A percentile compares a stretch with the other conserved stretches of the same genome.
Evolutionary conservation across 2,329 filamentous ascomycete species (phyloP).

Genomic region (Colletotrichum magnum): DNA sequence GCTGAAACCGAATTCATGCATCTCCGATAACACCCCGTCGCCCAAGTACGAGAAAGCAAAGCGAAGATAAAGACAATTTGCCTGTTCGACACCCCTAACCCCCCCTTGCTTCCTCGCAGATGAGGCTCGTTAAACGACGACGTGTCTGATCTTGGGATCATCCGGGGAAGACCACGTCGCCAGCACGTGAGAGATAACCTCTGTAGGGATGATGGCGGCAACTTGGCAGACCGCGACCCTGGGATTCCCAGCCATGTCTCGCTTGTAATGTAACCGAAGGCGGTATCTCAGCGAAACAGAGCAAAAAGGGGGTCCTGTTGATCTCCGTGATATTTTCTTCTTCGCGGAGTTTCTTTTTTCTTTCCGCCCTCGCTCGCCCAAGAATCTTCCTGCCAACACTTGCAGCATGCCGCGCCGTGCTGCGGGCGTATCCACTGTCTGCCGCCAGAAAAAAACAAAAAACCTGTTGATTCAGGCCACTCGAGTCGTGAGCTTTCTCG

Average conservation of each 20-base stretch:
- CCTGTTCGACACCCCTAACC: conserved; percentile 3
- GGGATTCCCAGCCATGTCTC: conserved; percentile 15
- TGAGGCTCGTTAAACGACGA: conserved; percentile 36
- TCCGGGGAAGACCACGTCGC: conserved; percentile 39
- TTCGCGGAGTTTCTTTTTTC: background rate
- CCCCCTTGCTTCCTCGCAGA: conserved; percentile 13
- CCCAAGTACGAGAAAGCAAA: background rate
- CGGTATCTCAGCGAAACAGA: conserved; percentile 5
- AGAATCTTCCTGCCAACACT: background rate
- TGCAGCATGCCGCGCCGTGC: background rate
- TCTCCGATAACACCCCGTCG: conserved; percentile 1
- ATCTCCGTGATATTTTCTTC: background rate
- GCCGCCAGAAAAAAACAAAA: background rate
- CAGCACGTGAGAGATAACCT: conserved; percentile 29
- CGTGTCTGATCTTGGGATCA: conserved; percentile 33
- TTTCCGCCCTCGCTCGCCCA: background rate
- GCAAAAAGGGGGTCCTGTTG: background rate
- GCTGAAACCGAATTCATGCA: conserved; percentile 21
- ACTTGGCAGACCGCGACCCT: conserved; percentile 13
- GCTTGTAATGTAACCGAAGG: background rate
- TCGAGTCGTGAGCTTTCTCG: conserved; percentile 9
- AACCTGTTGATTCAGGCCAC: conserved; percentile 1
- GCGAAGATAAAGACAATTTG: no score
- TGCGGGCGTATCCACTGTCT: conserved; percentile 6
- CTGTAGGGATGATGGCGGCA: conserved; percentile 36